Evolutionary conservation across 768 basidiomycete genomes (phyloP), one percentile per base, ranked within the genome.

Genomic region (Sistotremastrum niveocremeum): DNA sequence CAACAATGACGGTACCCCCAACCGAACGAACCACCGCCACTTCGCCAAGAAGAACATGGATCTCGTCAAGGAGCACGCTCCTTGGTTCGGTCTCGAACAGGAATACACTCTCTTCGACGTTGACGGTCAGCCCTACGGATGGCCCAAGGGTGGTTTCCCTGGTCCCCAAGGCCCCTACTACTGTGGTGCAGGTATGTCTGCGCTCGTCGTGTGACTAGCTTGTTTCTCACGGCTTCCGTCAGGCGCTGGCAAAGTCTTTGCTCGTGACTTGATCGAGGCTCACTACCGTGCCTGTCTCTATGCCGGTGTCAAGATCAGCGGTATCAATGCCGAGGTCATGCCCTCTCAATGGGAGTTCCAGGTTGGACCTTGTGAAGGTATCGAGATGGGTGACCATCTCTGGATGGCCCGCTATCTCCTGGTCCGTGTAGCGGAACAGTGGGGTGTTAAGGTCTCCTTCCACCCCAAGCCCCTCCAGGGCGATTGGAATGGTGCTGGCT

Each of bases 321-420:
- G 95, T 61, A 97, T 99, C 71, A 99, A 98, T 64, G 94, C 94
- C 50, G 95, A 98, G 68, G 94, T 98, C 51, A 98, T 98, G 94
- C 94, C 95, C 10, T 81, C 93, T 46, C 95, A 99, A 65, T 99
- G 95, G 95, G 95, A 99, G 70, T 99, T 94, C 84, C 95, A 99
- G 67, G 90, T 99, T 55, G 94, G 95, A 45, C 95, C 95, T 32
- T 98, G 94, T 58, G 84, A 87, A 62, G 95, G 95, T 46, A 97
- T 98, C 64, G 73, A 83, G 49, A 94, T 98, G 90, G 95, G 95
- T 55, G 95, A 99, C 65, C 94, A 99, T 68, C 81, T 99, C 56
- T 95, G 91, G 90, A 90, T 98, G 79, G 89, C 95, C 35, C 87
- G 95, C 55, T 99, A 84, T 73, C 84, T 99, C 55, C 81, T 98